These are phyloP conservation scores for Penicillium sp. DNA, from an alignment of 2,329 filamentous ascomycete genomes.

Conservation along the genomic window DNA sequence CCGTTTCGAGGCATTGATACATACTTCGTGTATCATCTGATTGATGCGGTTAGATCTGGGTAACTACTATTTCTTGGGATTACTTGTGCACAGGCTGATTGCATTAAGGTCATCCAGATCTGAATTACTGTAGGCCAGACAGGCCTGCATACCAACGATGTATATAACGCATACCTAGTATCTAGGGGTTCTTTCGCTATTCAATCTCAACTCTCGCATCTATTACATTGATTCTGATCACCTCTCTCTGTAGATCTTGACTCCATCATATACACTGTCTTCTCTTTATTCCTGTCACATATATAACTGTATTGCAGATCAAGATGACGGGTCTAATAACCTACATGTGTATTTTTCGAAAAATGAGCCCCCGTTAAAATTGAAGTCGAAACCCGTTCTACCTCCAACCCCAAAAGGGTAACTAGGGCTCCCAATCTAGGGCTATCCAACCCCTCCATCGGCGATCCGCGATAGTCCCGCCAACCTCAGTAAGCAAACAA, in stretches of 20 bases:
- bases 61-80: not conserved
- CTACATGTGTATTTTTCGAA: no score
- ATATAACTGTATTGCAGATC: not conserved
- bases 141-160: not conserved
- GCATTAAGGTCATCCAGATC: no score
- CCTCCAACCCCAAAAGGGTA: not conserved
- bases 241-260: no score
- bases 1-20: slow-evolving; percentile 1
- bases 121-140: not conserved
- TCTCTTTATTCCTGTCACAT: accelerated
- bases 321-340: not conserved
- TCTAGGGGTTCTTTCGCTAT: not conserved
- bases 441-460: slow-evolving; percentile 5
- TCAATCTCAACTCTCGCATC: not conserved
- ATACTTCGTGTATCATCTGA: not conserved
- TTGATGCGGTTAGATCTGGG: not conserved
- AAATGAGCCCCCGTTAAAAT: not conserved
- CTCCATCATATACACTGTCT: no score
- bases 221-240: no score
- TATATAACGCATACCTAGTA: not conserved
- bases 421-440: slow-evolving; percentile 2
- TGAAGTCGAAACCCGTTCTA: not conserved
- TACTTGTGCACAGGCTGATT: no score
- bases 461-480: not conserved
- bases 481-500: not conserved